Conservation (phyloP, 1,139 yeast genomes). For the Oligophagozyma castellii region DNA sequence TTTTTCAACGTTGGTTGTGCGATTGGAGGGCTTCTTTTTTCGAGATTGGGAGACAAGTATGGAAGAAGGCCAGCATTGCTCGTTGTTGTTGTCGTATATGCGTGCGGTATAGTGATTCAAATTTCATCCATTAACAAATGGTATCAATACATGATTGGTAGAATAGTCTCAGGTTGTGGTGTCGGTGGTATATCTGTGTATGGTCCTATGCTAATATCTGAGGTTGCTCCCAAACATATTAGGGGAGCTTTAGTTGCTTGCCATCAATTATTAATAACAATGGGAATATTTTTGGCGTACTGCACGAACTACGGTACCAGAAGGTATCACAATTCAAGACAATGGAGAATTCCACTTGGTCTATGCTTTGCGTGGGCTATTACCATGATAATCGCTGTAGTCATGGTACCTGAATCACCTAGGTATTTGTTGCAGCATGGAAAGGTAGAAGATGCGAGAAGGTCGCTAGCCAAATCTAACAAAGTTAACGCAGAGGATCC, state of each 20-base stretch:
- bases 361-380: constrained; percentile 30
- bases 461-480: constrained; percentile 31
- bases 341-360: constrained; percentile 51
- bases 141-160: constrained; percentile 4
- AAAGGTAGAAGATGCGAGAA: constrained; percentile 40
- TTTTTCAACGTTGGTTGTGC: constrained; percentile 58
- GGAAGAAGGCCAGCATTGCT: constrained; percentile 51
- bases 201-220: constrained; percentile 49
- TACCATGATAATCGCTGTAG: constrained; percentile 36
- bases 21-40: constrained; percentile 43
- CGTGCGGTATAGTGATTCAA: constrained; percentile 35
- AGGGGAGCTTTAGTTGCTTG: constrained; percentile 52
- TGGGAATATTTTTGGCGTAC: constrained; percentile 47
- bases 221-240: constrained; percentile 48
- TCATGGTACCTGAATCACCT: constrained; percentile 64
- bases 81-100: constrained; percentile 39
- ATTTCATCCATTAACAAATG: constrained; percentile 3
- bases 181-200: constrained; percentile 49
- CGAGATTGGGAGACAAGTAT: constrained; percentile 38
- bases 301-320: constrained; percentile 45
- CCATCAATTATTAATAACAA: constrained; percentile 48
- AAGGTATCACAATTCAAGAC: constrained; percentile 31
- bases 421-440: constrained; percentile 45
- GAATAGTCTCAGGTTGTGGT: constrained; percentile 34
- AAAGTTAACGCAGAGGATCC: constrained; percentile 30